Evolutionary conservation across 2,329 filamentous ascomycete species (phyloP), one percentile per base, ranked within the genome.

Genomic region (Delphinella strobiligena): DNA sequence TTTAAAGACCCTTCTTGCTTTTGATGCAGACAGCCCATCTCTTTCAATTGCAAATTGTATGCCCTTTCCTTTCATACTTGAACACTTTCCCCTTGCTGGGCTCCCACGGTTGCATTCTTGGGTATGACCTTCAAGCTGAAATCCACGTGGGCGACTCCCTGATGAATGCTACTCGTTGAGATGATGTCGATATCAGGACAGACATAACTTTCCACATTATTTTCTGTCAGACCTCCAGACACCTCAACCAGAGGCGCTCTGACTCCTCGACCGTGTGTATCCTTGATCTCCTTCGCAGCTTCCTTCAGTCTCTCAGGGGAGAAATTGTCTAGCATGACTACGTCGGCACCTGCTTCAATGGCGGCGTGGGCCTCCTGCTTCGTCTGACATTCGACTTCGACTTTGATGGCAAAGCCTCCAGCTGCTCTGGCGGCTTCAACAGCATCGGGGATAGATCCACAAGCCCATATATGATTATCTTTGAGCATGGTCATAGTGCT

Each of bases 321-420:
- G 56, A 96, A 98, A 61, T 98, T 98, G 59, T 98, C 91, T 44
- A 98, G 66, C 91, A 98, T 98, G 45, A 98, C 79, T 15, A 98
- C 80, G 59, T 98, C 89, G 0, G 91, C 91, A 1, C 91, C 91
- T 0, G 89, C 89, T 3, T 67, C 75, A 52, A 95, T 88, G 1
- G 91, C 91, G 62, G 93, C 86, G 58, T 95, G 80, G 1, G 91
- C 91, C 64, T 94, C 87, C 32, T 72, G 78, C 61, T 94, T 79
- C 52, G 71, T 82, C 66, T 89, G 85, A 34, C 91, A 91, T 67
- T 98, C 89, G 17, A 98, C 91, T 66, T 98, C 91, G 31, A 98
- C 74, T 70, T 96, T 98, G 43, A 94, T 71, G 31, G 83, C 78
- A 62, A 96, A 98, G 0, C 91, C 91, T 7, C 79, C 89, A 0